Conservation (phyloP, 805 yeast species). For the Cyberlindnera maclurae region DNA sequence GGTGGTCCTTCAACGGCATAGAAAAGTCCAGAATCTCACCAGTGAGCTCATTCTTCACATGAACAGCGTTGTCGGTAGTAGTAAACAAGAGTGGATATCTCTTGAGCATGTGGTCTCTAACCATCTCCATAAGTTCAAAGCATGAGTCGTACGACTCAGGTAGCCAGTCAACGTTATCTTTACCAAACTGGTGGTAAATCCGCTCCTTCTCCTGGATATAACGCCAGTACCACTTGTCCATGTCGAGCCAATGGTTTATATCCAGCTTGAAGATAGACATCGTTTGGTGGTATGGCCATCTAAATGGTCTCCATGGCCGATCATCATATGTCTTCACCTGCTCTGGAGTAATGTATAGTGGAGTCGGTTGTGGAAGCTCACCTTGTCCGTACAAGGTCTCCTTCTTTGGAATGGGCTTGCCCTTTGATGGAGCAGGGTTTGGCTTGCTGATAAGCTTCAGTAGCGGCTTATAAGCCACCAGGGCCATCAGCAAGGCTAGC, state of each 20-base stretch:
- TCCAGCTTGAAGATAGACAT: constrained; percentile 71
- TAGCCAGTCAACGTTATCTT: constrained; percentile 55
- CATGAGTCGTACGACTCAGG: constrained; percentile 60
- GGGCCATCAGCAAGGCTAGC: constrained; percentile 5
- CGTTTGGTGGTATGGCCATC: constrained; percentile 78
- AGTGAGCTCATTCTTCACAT: constrained; percentile 54
- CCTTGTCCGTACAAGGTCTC: constrained; percentile 9
- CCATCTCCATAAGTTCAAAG: constrained; percentile 55
- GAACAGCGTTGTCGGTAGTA: constrained; percentile 38
- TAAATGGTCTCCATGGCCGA: constrained; percentile 75
- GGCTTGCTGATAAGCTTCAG: constrained; percentile 4
- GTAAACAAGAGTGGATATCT: constrained; percentile 62
- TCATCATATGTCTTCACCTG: constrained; percentile 60
- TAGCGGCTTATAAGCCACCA: constrained; percentile 9
- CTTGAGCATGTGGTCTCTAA: constrained; percentile 49
- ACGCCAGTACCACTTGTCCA: constrained; percentile 68
- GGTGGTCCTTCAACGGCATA: constrained; percentile 54
- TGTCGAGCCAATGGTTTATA: constrained; percentile 69
- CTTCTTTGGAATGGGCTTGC: constrained; percentile 7
- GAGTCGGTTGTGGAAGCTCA: constrained; percentile 35
- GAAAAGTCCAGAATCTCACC: constrained; percentile 56
- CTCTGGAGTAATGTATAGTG: constrained; percentile 59
- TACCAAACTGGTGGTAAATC: constrained; percentile 50
- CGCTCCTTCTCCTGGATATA: constrained; percentile 58
- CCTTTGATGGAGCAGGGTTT: neutral